Percentiles rank a stretch among this genome's conserved stretches.
Evolutionary conservation across 2,329 filamentous ascomycete species (phyloP).

Genomic region (Xylariaceae sp.): DNA sequence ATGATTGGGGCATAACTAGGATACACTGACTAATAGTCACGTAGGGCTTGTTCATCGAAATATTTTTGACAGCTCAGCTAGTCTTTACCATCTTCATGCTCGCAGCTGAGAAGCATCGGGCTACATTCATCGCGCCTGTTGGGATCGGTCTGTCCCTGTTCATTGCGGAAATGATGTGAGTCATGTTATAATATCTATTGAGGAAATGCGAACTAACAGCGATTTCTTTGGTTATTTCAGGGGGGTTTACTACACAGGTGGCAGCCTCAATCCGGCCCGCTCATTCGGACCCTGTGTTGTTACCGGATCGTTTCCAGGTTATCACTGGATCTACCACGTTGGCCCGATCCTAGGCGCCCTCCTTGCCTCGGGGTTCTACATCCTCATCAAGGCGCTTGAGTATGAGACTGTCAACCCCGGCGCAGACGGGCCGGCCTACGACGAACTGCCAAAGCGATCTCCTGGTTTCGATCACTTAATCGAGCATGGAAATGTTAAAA

Average conservation of each 20-base stretch:
- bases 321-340: conserved; percentile 35
- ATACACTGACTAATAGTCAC: no score
- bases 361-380: conserved; percentile 29
- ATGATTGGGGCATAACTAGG: no score
- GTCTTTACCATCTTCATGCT: conserved; percentile 55
- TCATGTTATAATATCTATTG: not conserved
- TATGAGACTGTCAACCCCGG: conserved; percentile 21
- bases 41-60: conserved; percentile 17
- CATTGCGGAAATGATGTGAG: conserved; percentile 35
- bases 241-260: conserved; percentile 29
- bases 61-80: conserved; percentile 49
- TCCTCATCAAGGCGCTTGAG: conserved; percentile 19
- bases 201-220: no score
- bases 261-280: conserved; percentile 30
- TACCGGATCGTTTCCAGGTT: conserved; percentile 18
- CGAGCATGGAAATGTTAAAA: no score
- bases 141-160: conserved; percentile 60
- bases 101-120: conserved; percentile 58
- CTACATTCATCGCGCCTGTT: conserved; percentile 57
- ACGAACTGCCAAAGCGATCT: no score
- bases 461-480: no score
- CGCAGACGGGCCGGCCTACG: no score
- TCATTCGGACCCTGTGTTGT: conserved; percentile 30
- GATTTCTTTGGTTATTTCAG: no score
- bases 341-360: conserved; percentile 36